Percentiles rank a stretch among this genome's conserved stretches.
Conservation (phyloP, 352 stramenopile species). For the Hyaloperonospora arabidopsidis region DNA sequence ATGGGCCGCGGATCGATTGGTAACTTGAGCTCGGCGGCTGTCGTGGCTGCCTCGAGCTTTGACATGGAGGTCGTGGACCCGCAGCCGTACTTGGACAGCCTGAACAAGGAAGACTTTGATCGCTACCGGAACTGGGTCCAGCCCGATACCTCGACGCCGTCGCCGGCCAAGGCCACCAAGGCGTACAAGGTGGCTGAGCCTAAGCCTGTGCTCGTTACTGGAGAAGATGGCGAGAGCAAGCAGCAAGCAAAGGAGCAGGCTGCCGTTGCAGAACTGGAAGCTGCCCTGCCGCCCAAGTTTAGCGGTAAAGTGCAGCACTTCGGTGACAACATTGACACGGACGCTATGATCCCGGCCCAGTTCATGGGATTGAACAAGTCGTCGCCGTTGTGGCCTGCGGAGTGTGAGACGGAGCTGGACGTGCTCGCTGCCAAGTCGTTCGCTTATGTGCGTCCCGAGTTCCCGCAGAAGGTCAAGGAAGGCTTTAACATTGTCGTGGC, state of each 20-base stretch:
- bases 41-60: constrained; percentile 71
- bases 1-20: constrained; percentile 79
- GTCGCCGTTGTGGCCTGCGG: constrained; percentile 65
- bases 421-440: constrained; percentile 76
- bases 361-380: constrained; percentile 72
- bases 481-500: constrained; percentile 79
- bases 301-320: constrained; percentile 70
- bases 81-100: constrained; percentile 47
- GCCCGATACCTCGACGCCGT: constrained; percentile 21
- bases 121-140: constrained; percentile 71
- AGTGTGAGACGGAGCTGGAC: constrained; percentile 74
- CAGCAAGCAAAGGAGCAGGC: constrained; percentile 54
- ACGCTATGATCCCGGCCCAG: constrained; percentile 75
- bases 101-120: constrained; percentile 71
- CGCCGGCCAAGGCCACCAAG: constrained; percentile 12
- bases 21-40: constrained; percentile 57
- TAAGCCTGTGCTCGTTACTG: constrained; percentile 32
- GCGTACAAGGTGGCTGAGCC: constrained; percentile 43
- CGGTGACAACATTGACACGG: constrained; percentile 86
- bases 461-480: constrained; percentile 56
- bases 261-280: constrained; percentile 45
- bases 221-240: constrained; percentile 13
- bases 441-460: constrained; percentile 75
- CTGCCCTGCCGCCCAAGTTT: constrained; percentile 48
- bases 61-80: constrained; percentile 69